Conservation (phyloP, 2,329 filamentous ascomycete genomes). For the Ascochyta fabae region DNA sequence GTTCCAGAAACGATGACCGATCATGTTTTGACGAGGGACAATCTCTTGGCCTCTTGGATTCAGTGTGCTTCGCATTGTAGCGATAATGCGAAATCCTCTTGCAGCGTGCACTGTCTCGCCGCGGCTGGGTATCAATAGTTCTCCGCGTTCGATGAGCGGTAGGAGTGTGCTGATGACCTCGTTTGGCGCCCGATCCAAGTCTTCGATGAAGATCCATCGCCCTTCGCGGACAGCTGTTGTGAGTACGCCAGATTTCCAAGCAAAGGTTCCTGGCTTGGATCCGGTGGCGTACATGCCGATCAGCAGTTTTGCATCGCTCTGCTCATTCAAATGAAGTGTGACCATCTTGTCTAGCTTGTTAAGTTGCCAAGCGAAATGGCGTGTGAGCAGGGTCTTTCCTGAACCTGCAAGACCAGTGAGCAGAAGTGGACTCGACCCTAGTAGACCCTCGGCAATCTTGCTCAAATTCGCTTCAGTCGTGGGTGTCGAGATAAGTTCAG, state of each 20-base stretch:
- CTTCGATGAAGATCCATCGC: slow-evolving; percentile 96
- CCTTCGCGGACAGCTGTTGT: slow-evolving; percentile 94
- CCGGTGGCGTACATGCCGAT: slow-evolving; percentile 94
- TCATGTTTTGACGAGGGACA: slow-evolving; percentile 69
- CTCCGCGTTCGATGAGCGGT: slow-evolving; percentile 89
- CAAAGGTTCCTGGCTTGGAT: slow-evolving; percentile 84
- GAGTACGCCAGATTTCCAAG: slow-evolving; percentile 89
- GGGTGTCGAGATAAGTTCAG: slow-evolving; percentile 64
- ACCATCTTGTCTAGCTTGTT: slow-evolving; percentile 84
- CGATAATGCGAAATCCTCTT: slow-evolving; percentile 87
- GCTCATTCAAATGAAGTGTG: slow-evolving; percentile 94
- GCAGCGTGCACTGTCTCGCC: slow-evolving; percentile 85
- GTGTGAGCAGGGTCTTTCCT: slow-evolving; percentile 87
- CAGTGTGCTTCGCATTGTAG: slow-evolving; percentile 77
- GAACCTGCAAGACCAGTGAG: slow-evolving; percentile 83
- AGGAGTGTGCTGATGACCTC: slow-evolving; percentile 93
- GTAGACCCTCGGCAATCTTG: slow-evolving; percentile 70
- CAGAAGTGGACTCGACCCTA: slow-evolving; percentile 73
- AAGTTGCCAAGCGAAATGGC: slow-evolving; percentile 80
- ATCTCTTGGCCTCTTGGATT: slow-evolving; percentile 74
- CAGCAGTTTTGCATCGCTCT: slow-evolving; percentile 96
- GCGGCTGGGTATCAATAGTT: slow-evolving; percentile 86
- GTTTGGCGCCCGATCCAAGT: slow-evolving; percentile 91
- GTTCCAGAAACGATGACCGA: slow-evolving; percentile 88
- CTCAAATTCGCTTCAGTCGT: slow-evolving; percentile 78